These are phyloP conservation scores for Penicillium bovifimosum DNA, from an alignment of 495 filamentous ascomycete species.

Conservation along the genomic window DNA sequence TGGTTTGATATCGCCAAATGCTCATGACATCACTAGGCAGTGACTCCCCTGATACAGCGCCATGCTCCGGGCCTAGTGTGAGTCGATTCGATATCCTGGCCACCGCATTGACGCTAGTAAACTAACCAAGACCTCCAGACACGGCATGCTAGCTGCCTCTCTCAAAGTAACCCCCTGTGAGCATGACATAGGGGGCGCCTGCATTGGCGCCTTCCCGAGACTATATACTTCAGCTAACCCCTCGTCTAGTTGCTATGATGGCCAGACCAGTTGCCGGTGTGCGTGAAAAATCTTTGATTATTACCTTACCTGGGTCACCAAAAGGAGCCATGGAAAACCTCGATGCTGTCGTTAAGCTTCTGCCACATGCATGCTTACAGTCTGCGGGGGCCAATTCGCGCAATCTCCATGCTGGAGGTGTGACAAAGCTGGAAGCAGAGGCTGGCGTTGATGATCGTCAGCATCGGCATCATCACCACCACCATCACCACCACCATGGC, in stretches of 20 bases:
- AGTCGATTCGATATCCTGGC: constrained; percentile 25
- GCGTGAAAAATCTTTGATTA: constrained; percentile 73
- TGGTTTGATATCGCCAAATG: constrained; percentile 2
- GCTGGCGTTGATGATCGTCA: constrained; percentile 54
- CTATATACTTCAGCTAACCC: constrained; percentile 16
- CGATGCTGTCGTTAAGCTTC: constrained; percentile 77
- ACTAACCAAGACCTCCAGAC: constrained; percentile 45
- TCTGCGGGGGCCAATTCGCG: constrained; percentile 79
- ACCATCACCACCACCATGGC: constrained; percentile 49
- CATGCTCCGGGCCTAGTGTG: constrained; percentile 84
- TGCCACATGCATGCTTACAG: constrained; percentile 92
- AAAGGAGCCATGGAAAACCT: constrained; percentile 97
- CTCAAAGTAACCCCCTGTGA: constrained; percentile 82
- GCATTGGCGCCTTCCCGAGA: constrained; percentile 1
- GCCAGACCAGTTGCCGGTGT: constrained; percentile 89
- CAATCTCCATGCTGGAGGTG: constrained; percentile 70
- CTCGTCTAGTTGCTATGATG: constrained; percentile 83
- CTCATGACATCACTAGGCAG: constrained; percentile 53
- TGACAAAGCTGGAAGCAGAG: constrained; percentile 77
- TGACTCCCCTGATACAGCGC: constrained; percentile 74
- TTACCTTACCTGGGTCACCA: constrained; percentile 90
- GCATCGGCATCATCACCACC: constrained; percentile 44
- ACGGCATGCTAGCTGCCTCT: constrained; percentile 89
- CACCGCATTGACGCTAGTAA: constrained; percentile 4
- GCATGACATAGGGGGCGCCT: constrained; percentile 28